Conservation (phyloP, 768 basidiomycete genomes). For the Tephrocybe rancida region DNA sequence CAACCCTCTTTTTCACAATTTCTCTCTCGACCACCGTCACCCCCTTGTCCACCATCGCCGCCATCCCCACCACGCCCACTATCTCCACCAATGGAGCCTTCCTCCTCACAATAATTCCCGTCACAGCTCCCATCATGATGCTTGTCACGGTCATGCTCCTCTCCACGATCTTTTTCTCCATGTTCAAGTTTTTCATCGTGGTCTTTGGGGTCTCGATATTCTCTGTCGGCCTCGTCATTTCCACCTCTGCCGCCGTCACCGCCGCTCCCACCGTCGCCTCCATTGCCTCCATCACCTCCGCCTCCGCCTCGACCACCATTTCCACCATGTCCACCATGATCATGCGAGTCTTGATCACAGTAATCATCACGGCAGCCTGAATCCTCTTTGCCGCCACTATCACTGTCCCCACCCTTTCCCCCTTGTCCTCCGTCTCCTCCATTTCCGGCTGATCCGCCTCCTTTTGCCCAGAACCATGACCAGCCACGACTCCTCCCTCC, state of each 20-base stretch:
- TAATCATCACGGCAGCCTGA: neutral
- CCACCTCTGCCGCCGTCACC: neutral
- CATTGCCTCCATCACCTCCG: neutral
- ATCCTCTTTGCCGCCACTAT: too few relatives aligned
- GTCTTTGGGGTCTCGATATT: too few relatives aligned
- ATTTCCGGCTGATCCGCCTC: neutral
- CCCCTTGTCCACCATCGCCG: neutral
- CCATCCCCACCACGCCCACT: constrained; percentile 2
- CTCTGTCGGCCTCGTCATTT: too few relatives aligned
- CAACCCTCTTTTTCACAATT: neutral
- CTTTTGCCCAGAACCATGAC: constrained; percentile 4
- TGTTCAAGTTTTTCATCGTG: too few relatives aligned
- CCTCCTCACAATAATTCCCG: neutral
- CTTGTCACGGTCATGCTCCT: too few relatives aligned
- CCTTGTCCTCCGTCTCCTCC: neutral
- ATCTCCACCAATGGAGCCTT: neutral
- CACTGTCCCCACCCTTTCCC: neutral
- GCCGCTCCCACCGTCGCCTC: neutral
- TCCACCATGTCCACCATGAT: neutral
- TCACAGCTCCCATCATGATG: neutral
- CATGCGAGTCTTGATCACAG: neutral
- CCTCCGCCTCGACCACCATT: constrained; percentile 2
- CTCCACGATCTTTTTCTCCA: too few relatives aligned
- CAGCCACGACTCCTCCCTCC: neutral
- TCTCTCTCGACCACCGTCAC: neutral